Evolutionary conservation across 1,284 basidiomycete genomes (phyloP).

Genomic region (Naganishia sp.): DNA sequence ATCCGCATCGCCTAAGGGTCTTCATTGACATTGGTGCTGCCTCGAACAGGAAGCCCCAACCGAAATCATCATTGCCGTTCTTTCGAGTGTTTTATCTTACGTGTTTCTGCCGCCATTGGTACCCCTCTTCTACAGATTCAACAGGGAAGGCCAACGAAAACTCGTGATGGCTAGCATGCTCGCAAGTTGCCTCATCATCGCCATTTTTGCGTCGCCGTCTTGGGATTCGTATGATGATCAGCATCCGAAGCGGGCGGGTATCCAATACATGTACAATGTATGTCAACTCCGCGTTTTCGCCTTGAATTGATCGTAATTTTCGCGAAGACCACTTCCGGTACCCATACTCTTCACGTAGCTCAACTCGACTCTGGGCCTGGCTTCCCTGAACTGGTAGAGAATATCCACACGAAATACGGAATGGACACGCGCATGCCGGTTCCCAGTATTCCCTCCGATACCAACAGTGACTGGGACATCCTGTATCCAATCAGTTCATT

Average conservation of each 20-base stretch:
- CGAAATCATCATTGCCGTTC: constrained; percentile 84
- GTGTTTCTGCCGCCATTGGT: constrained; percentile 63
- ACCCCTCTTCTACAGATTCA: constrained; percentile 73
- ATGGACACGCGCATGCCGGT: constrained; percentile 48
- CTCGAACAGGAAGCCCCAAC: constrained; percentile 65
- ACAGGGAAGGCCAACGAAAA: constrained; percentile 57
- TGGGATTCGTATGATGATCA: constrained; percentile 73
- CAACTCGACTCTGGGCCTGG: constrained; percentile 80
- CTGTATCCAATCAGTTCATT: constrained; percentile 76
- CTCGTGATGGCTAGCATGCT: constrained; percentile 59
- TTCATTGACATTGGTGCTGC: neutral
- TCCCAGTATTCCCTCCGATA: constrained; percentile 40
- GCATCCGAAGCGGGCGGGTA: constrained; percentile 86
- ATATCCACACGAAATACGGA: constrained; percentile 65
- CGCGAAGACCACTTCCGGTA: constrained; percentile 66
- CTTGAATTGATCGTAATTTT: constrained; percentile 3
- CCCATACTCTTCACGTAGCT: constrained; percentile 78
- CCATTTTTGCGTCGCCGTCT: constrained; percentile 63
- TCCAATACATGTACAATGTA: constrained; percentile 86
- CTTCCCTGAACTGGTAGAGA: constrained; percentile 64
- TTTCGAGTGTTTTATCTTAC: constrained; percentile 63
- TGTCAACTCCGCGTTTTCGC: constrained; percentile 41
- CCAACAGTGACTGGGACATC: constrained; percentile 72
- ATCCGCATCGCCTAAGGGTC: neutral
- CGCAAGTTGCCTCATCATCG: constrained; percentile 57